phyloP scores from a whole-genome alignment of 1,284 basidiomycete species.

The Ustilago hordei region DNA sequence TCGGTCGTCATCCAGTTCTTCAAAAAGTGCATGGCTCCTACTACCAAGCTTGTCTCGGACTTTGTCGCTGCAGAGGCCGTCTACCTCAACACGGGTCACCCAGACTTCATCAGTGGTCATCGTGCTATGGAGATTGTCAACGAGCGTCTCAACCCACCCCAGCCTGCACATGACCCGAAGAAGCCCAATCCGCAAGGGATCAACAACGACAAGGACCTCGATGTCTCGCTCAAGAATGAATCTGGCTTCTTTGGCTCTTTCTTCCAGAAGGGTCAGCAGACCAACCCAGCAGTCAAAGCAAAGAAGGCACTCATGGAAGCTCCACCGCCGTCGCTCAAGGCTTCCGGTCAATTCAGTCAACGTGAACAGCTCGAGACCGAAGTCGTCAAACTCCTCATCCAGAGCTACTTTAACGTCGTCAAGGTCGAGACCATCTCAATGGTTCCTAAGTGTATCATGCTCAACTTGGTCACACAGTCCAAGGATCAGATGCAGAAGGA shows the following conservation, averaged over 20 bases:
- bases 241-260: slow-evolving; percentile 95
- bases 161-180: slow-evolving; percentile 48
- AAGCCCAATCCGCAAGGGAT: slow-evolving; percentile 73
- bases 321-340: slow-evolving; percentile 90
- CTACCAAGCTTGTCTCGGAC: slow-evolving; percentile 93
- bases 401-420: slow-evolving; percentile 73
- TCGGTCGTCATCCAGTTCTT: slow-evolving; percentile 96
- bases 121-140: slow-evolving; percentile 91
- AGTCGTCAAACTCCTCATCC: slow-evolving; percentile 83
- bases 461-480: slow-evolving; percentile 89
- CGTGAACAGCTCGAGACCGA: slow-evolving; percentile 98
- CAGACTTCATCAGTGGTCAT: slow-evolving; percentile 90
- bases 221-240: slow-evolving; percentile 84
- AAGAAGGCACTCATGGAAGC: slow-evolving; percentile 82
- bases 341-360: slow-evolving; percentile 91
- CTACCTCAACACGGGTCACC: slow-evolving; percentile 99
- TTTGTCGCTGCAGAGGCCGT: slow-evolving; percentile 96
- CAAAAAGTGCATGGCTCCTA: slow-evolving; percentile 92
- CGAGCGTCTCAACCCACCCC: slow-evolving; percentile 79
- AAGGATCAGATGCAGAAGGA: slow-evolving; percentile 93
- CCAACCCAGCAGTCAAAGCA: slow-evolving; percentile 70
- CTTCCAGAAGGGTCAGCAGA: slow-evolving; percentile 82
- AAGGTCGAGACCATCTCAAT: slow-evolving; percentile 99
- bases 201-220: slow-evolving; percentile 94
- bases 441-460: slow-evolving; percentile 92